Conservation (phyloP, 805 yeast species). For the Barnettozyma salicaria region DNA sequence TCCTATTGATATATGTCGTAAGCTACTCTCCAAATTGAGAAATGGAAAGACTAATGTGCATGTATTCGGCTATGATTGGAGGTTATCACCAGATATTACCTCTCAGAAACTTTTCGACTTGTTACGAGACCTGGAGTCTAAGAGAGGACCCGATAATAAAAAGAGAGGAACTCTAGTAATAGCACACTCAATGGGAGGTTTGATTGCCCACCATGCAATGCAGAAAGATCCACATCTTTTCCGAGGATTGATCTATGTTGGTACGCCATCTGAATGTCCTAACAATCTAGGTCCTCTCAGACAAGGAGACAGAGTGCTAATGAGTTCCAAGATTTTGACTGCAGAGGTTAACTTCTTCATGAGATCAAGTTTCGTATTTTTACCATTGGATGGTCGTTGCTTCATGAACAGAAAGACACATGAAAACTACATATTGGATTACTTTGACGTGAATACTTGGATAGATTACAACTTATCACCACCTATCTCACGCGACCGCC, state of each 20-base stretch:
- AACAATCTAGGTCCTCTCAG: slow-evolving; percentile 83
- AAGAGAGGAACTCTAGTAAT: slow-evolving; percentile 57
- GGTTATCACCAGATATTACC: slow-evolving; percentile 58
- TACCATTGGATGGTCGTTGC: slow-evolving; percentile 71
- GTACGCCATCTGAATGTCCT: slow-evolving; percentile 78
- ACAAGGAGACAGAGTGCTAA: slow-evolving; percentile 72
- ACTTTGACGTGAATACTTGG: slow-evolving; percentile 79
- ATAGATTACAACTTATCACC: slow-evolving; percentile 70
- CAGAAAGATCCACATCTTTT: slow-evolving; percentile 61
- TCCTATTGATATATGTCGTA: slow-evolving; percentile 73
- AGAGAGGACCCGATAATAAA: slow-evolving; percentile 35
- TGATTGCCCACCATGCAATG: slow-evolving; percentile 75
- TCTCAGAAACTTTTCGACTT: slow-evolving; percentile 46
- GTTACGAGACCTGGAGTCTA: slow-evolving; percentile 37
- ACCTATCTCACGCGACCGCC: slow-evolving; percentile 42
- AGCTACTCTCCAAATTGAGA: slow-evolving; percentile 48
- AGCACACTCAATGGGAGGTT: slow-evolving; percentile 94
- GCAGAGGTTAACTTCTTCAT: slow-evolving; percentile 81
- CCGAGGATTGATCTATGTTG: slow-evolving; percentile 74
- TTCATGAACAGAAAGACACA: slow-evolving; percentile 59
- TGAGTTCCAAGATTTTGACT: slow-evolving; percentile 68
- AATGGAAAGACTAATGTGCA: slow-evolving; percentile 58
- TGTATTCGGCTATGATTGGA: slow-evolving; percentile 93
- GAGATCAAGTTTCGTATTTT: slow-evolving; percentile 76
- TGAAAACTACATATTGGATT: slow-evolving; percentile 60